Evolutionary conservation across 129 eudicot genomes (phyloP).

Genomic region (carrot (Daucus carota)): DNA sequence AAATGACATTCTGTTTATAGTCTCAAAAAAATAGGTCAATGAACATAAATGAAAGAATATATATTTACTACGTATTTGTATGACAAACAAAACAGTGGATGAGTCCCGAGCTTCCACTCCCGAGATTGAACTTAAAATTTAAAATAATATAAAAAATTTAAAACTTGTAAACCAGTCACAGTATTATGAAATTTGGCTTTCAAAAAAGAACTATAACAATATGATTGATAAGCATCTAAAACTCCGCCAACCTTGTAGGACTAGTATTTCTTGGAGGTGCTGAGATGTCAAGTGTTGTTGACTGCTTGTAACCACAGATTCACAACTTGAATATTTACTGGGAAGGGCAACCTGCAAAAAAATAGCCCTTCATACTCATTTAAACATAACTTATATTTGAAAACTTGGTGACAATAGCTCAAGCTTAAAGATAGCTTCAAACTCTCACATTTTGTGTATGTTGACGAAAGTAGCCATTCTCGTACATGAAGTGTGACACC

Average conservation of each 20-base stretch:
- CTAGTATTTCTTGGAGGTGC: constrained; percentile 56
- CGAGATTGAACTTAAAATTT: constrained; percentile 26
- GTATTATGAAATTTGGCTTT: constrained; percentile 12
- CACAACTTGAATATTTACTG: constrained; percentile 46
- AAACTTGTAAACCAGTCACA: constrained; percentile 16
- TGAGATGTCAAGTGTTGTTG: constrained; percentile 45
- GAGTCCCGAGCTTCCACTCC: not conserved
- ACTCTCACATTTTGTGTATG: constrained; percentile 59
- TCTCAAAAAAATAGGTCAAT: not conserved
- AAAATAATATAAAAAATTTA: constrained; percentile 29
- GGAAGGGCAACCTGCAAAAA: constrained; percentile 32
- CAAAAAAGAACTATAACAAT: constrained; percentile 1
- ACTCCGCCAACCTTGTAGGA: constrained; percentile 47
- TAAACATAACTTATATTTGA: not conserved
- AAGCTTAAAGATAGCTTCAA: not conserved
- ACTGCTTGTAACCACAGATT: constrained; percentile 50
- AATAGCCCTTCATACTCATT: not conserved
- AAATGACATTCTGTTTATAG: not conserved
- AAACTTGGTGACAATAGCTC: not conserved
- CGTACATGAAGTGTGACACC: constrained; percentile 27
- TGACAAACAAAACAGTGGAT: not conserved
- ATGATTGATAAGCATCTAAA: constrained; percentile 32
- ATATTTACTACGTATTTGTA: not conserved
- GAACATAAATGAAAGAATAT: not conserved
- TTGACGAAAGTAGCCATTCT: constrained; percentile 81